Conservation (phyloP, 257 asterid species). For the Fraxinus quadrangulata region DNA sequence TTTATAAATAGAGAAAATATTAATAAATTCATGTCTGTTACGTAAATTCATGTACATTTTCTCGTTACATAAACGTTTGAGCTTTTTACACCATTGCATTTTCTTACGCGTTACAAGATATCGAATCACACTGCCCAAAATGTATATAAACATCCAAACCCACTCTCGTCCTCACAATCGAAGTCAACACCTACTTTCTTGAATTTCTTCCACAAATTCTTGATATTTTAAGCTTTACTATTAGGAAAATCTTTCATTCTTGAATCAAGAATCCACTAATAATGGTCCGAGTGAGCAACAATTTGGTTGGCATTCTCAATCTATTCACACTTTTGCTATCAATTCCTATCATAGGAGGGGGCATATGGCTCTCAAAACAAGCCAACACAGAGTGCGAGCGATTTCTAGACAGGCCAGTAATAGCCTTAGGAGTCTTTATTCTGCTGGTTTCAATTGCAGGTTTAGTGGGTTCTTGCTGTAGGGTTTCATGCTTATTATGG, state of each 20-base stretch:
- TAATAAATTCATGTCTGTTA: too few species aligned
- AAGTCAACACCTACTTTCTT: not conserved
- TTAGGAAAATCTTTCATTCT: not conserved
- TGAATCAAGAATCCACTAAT: not conserved
- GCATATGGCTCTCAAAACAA: slow-evolving; percentile 77
- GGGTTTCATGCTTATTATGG: slow-evolving; percentile 82
- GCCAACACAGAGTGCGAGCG: slow-evolving; percentile 75
- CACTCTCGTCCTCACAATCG: not conserved
- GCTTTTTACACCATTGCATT: too few species aligned
- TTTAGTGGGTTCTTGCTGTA: slow-evolving; percentile 71
- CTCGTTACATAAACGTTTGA: too few species aligned
- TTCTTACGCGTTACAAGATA: too few species aligned
- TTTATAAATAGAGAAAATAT: too few species aligned
- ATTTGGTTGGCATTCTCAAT: slow-evolving; percentile 67
- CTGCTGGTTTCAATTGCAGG: slow-evolving; percentile 81
- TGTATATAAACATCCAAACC: not conserved
- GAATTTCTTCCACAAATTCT: not conserved
- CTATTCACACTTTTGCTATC: slow-evolving; percentile 65
- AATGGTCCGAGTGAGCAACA: slow-evolving; percentile 82
- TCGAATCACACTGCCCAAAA: too few species aligned
- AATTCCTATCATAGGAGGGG: slow-evolving; percentile 76
- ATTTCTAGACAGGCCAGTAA: slow-evolving; percentile 67
- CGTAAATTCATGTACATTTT: too few species aligned
- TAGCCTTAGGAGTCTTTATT: slow-evolving; percentile 74
- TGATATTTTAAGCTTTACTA: not conserved